A percentile compares a stretch with the other conserved stretches of the same genome.
phyloP scores from a whole-genome alignment of 345 rosid genomes.

The Moricandia moricandioides region DNA sequence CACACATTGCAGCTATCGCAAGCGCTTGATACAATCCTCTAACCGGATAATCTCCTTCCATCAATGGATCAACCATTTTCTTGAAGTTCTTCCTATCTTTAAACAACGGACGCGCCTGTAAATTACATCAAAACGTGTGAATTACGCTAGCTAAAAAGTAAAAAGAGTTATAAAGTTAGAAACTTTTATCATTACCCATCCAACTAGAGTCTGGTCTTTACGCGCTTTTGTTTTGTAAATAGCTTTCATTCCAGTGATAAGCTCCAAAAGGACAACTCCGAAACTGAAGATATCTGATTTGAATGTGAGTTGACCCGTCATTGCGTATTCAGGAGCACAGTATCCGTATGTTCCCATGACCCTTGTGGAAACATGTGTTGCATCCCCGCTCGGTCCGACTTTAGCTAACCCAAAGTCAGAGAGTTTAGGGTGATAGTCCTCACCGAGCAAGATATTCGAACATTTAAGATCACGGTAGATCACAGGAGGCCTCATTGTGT shows the following conservation, averaged over 20 bases:
- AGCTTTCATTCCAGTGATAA: conserved; percentile 82
- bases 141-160: neutral
- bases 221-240: conserved; percentile 46
- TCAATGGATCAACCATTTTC: conserved; percentile 67
- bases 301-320: conserved; percentile 78
- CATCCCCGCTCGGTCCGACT: conserved; percentile 83
- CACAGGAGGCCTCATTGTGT: conserved; percentile 63
- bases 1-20: conserved; percentile 90
- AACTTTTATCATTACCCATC: conserved; percentile 56
- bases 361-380: conserved; percentile 87
- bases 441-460: conserved; percentile 70
- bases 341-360: conserved; percentile 95
- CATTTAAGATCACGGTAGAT: conserved; percentile 85
- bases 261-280: conserved; percentile 80
- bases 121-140: neutral
- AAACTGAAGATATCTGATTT: conserved; percentile 88
- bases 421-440: conserved; percentile 44
- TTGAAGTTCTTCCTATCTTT: conserved; percentile 65
- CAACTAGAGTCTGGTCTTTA: conserved; percentile 61
- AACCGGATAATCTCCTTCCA: conserved; percentile 60
- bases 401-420: conserved; percentile 82
- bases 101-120: conserved; percentile 81
- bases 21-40: conserved; percentile 77
- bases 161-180: neutral
- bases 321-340: conserved; percentile 48